Base-by-base conservation (phyloP, 2,329 filamentous ascomycete genomes). In the Cephalotrichum gorgonifer region DNA sequence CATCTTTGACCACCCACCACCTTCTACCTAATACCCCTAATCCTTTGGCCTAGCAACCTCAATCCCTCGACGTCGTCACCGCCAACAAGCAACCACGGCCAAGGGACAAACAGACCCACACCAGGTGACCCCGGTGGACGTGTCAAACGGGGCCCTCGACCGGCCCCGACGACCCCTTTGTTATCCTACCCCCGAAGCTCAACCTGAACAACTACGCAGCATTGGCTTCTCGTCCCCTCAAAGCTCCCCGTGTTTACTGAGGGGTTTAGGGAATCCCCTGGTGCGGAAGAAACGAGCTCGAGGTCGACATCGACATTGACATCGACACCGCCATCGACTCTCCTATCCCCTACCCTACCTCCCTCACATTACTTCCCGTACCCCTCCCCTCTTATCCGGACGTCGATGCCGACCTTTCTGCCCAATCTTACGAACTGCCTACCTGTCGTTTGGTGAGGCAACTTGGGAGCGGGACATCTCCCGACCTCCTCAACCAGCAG, bases 351-450 rank as follows among this genome's bases (percentile, higher is more conserved):
- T 14, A 14, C 15, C 15, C 43, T 30, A 20, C 39, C 25, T 22
- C 15, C 17, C 22, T 39, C 26, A 12, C n/a, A 15, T 31, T 26
- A 38, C 20, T 49, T 38, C 23, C 47, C 6, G 25, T 26, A 35
- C 17, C 47, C 47, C 20, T 17, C 26, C 20, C 26, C 23, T 35
- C 23, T 27, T 22, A 6, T 23, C 22, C 26, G 17, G 20, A 11
- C 35, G 20, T 31, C 28, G 11, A 30, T 44, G 47, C 47, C 47
- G 35, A 30, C 26, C 41, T 49, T 44, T 28, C 39, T 49, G 47
- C 47, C 47, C 47, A 49, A 49, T 44, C 39, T 27, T 15, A 35
- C 15, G n/a, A n/a, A 28, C 23, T 43, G 39, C 31, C 25, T 28
- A 44, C 47, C 41, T 35, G 39, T 43, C 28, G 17, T 12, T 49